Conservation (phyloP, 2,329 filamentous ascomycete species). For the Pseudogymnoascus sp. region DNA sequence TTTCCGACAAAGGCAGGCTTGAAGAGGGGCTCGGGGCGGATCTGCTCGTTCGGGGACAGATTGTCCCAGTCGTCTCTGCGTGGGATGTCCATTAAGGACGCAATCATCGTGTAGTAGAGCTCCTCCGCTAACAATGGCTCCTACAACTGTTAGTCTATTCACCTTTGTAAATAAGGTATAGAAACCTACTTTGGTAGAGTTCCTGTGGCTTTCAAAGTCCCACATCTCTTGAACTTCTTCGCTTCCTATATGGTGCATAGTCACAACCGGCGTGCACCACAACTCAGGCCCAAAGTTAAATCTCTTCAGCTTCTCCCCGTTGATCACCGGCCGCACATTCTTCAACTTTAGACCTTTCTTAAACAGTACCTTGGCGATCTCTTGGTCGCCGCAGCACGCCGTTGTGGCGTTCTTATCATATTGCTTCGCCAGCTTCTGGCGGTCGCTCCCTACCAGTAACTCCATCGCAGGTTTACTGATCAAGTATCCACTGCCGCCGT, state of each 20-base stretch:
- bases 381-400: slow-evolving; percentile 44
- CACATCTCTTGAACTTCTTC: slow-evolving; percentile 44
- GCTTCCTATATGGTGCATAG: slow-evolving; percentile 46
- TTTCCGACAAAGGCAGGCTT: slow-evolving; percentile 33
- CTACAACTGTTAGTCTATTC: slow-evolving; percentile 29
- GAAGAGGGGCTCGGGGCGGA: slow-evolving; percentile 34
- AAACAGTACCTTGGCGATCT: slow-evolving; percentile 39
- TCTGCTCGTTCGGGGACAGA: slow-evolving; percentile 39
- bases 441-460: background rate
- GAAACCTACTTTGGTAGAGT: slow-evolving; percentile 13
- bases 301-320: slow-evolving; percentile 45
- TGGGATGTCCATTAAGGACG: slow-evolving; percentile 32
- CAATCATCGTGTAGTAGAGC: slow-evolving; percentile 41
- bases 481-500: slow-evolving; percentile 15
- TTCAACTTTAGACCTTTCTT: slow-evolving; percentile 37
- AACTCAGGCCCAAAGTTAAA: slow-evolving; percentile 35
- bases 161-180: background rate
- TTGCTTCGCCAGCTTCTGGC: slow-evolving; percentile 14
- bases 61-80: slow-evolving; percentile 45
- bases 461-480: background rate
- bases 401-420: slow-evolving; percentile 36
- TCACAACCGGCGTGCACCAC: slow-evolving; percentile 50
- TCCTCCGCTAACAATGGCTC: slow-evolving; percentile 39
- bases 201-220: slow-evolving; percentile 39
- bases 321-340: slow-evolving; percentile 43